Percentiles rank a stretch among this genome's conserved stretches.
Conservation (phyloP, 2,329 filamentous ascomycete species). For the Epichloe amarillans region DNA sequence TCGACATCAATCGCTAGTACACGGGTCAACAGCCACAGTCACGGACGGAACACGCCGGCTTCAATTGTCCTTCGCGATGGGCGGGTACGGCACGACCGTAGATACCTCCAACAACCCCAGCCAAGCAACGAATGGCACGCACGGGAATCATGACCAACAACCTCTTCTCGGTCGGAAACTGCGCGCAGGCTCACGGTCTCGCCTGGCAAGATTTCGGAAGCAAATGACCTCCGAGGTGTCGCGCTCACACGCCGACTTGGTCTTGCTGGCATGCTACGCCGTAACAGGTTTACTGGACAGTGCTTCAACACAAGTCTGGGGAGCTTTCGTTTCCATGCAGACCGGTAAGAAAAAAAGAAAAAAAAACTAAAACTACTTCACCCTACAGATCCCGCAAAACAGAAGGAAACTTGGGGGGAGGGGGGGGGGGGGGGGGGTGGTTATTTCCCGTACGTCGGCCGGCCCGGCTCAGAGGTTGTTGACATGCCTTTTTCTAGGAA, state of each 20-base stretch:
- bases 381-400: neutral
- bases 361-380: neutral
- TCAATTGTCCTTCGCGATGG: slow-evolving; percentile 3
- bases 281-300: slow-evolving; percentile 70
- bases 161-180: slow-evolving; percentile 17
- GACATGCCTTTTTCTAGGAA: slow-evolving; percentile 33
- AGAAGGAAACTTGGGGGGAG: too few relatives aligned
- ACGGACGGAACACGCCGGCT: neutral
- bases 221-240: slow-evolving; percentile 34
- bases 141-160: slow-evolving; percentile 10
- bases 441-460: too few relatives aligned
- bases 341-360: slow-evolving; percentile 41
- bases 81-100: slow-evolving; percentile 8
- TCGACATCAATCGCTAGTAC: neutral
- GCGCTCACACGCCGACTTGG: slow-evolving; percentile 50
- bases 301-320: slow-evolving; percentile 63
- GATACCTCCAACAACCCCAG: neutral
- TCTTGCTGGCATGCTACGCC: slow-evolving; percentile 59
- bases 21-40: neutral
- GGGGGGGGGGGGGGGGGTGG: too few relatives aligned
- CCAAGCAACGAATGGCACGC: neutral
- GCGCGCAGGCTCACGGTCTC: slow-evolving; percentile 6
- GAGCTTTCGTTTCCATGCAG: slow-evolving; percentile 74
- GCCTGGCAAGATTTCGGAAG: slow-evolving; percentile 16
- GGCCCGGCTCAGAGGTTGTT: neutral